Evolutionary conservation across 257 asterid species (phyloP).

Genomic region (Solanum etuberosum): DNA sequence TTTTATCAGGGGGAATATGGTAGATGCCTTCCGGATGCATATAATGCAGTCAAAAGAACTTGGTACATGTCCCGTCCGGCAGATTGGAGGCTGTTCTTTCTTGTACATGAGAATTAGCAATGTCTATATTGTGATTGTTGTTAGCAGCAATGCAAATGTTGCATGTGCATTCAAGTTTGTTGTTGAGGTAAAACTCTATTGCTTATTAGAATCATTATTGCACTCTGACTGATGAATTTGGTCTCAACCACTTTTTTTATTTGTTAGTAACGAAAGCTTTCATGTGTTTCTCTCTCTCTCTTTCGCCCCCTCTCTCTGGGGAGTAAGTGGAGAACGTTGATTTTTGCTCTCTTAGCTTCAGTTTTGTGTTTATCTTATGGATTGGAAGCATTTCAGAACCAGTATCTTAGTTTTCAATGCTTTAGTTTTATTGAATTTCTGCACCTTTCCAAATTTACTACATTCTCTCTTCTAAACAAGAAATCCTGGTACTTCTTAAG

Average conservation of each 20-base stretch:
- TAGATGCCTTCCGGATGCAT: slow-evolving; percentile 93
- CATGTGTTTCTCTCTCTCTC: not conserved
- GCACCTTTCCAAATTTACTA: not conserved
- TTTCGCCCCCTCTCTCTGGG: not conserved
- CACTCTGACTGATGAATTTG: not conserved
- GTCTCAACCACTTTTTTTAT: not conserved
- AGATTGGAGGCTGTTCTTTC: slow-evolving; percentile 99
- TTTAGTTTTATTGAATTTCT: not conserved
- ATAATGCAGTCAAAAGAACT: slow-evolving; percentile 99
- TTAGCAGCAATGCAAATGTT: slow-evolving; percentile 97
- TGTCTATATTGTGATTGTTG: slow-evolving; percentile 96
- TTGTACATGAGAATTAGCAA: slow-evolving; percentile 97
- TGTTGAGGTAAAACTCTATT: slow-evolving; percentile 64
- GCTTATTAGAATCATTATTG: not conserved
- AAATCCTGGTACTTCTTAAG: not conserved
- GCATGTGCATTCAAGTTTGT: slow-evolving; percentile 98
- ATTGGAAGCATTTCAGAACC: not conserved
- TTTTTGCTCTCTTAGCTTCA: not conserved
- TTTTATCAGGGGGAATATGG: slow-evolving; percentile 86
- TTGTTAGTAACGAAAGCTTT: not conserved
- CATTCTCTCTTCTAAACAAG: not conserved
- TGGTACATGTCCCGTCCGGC: slow-evolving; percentile 97
- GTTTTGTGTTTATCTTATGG: not conserved
- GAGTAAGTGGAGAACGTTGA: not conserved
- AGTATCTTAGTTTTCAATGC: not conserved